A percentile compares a stretch with the other conserved stretches of the same genome.
Conservation (phyloP, 495 filamentous ascomycete genomes). For the Haplographium delicatum region DNA sequence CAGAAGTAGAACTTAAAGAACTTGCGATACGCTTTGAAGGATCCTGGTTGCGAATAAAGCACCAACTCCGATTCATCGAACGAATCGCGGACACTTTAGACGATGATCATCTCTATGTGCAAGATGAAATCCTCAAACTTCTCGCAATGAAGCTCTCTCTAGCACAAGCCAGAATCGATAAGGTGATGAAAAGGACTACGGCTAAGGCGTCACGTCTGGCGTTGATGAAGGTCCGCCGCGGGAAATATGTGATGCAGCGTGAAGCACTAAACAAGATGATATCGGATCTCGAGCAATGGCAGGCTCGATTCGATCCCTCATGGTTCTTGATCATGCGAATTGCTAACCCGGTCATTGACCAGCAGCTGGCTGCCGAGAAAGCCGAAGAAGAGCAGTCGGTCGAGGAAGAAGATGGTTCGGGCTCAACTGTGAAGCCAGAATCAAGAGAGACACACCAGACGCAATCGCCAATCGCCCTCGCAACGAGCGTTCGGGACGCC, state of each 20-base stretch:
- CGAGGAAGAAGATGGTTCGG: background rate
- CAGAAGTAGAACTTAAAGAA: conserved; percentile 1
- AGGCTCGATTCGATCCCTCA: background rate
- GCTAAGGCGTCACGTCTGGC: background rate
- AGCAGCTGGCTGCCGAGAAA: background rate
- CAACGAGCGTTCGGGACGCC: background rate
- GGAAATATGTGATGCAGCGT: conserved; percentile 1
- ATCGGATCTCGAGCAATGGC: background rate
- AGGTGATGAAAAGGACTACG: background rate
- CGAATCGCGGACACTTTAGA: background rate
- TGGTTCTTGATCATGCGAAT: conserved; percentile 2
- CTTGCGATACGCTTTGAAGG: background rate
- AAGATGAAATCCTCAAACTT: background rate
- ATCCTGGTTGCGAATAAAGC: background rate
- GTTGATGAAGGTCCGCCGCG: background rate
- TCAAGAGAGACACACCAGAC: background rate
- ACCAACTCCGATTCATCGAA: background rate
- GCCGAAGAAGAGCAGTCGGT: background rate
- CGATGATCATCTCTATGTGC: background rate
- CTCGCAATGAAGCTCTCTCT: background rate
- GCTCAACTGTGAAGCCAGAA: background rate
- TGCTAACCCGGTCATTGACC: background rate
- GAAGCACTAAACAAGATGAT: background rate
- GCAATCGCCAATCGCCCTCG: background rate
- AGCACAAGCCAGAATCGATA: background rate